A percentile compares a stretch with the other conserved stretches of the same genome.
Conservation (phyloP, 1,139 yeast genomes). For the Diutina pseudorugosa region DNA sequence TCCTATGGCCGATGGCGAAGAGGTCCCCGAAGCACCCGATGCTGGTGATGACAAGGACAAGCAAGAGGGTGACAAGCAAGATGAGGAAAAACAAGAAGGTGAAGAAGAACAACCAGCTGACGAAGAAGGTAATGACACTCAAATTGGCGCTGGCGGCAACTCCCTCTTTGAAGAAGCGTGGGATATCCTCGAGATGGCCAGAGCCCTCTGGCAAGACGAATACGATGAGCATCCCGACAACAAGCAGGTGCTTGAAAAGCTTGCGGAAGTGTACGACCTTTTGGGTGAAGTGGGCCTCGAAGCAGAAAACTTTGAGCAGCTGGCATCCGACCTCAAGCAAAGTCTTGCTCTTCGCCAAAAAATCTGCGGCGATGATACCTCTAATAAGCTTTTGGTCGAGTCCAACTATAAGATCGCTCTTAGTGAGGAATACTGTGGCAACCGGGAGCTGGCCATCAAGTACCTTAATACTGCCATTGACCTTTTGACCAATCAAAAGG, state of each 20-base stretch:
- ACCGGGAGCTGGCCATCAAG: slow-evolving; percentile 46
- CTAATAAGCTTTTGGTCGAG: slow-evolving; percentile 59
- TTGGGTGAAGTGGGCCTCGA: slow-evolving; percentile 86
- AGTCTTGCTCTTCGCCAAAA: slow-evolving; percentile 45
- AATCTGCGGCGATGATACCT: slow-evolving; percentile 26
- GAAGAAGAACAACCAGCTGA: slow-evolving; percentile 38
- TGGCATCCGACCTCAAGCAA: slow-evolving; percentile 51
- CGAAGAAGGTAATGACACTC: slow-evolving; percentile 9
- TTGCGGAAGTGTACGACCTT: slow-evolving; percentile 68
- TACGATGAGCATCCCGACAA: slow-evolving; percentile 10
- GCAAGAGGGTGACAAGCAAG: slow-evolving; percentile 13
- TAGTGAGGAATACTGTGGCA: slow-evolving; percentile 61
- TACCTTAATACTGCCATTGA: slow-evolving; percentile 37
- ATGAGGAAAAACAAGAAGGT: slow-evolving; percentile 50
- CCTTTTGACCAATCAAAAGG: slow-evolving; percentile 15
- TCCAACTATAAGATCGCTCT: slow-evolving; percentile 74
- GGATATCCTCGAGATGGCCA: slow-evolving; percentile 4
- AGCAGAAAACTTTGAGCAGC: slow-evolving; percentile 71
- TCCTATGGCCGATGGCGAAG: slow-evolving; percentile 2
- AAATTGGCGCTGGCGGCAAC: background rate
- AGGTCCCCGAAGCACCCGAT: slow-evolving; percentile 12
- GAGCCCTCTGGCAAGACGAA: slow-evolving; percentile 1
- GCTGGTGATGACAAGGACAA: slow-evolving; percentile 12
- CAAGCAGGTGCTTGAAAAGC: slow-evolving; percentile 31
- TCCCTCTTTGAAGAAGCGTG: slow-evolving; percentile 3